phyloP scores from a whole-genome alignment of 441 rosid genomes.

The Pelargonium citronellum region DNA sequence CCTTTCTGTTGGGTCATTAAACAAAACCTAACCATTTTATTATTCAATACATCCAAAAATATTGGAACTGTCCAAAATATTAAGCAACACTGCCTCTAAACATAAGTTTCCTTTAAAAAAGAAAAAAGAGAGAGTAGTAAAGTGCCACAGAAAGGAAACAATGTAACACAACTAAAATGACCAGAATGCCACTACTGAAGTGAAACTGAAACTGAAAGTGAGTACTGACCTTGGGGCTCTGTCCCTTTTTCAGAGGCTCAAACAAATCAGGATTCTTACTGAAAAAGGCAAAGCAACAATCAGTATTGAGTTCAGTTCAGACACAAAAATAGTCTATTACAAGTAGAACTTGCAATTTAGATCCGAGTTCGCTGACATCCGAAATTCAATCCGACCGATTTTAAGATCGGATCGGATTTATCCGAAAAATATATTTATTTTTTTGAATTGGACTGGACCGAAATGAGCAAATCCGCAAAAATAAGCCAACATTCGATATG shows the following conservation, averaged over 20 bases:
- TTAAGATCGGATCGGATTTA: no score
- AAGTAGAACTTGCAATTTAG: no score
- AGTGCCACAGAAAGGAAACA: no score
- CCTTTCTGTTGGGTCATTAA: not conserved
- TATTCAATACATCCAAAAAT: not conserved
- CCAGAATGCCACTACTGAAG: not conserved
- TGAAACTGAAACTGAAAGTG: not conserved
- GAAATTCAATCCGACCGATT: no score
- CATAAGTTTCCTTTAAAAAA: not conserved
- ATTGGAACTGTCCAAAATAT: not conserved
- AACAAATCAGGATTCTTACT: slow-evolving; percentile 65
- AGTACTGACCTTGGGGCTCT: slow-evolving; percentile 68
- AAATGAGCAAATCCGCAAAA: no score
- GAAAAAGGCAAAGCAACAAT: not conserved
- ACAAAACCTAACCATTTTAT: not conserved
- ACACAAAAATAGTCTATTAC: no score
- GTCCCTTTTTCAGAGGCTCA: slow-evolving; percentile 78
- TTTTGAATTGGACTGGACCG: no score
- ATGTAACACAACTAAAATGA: not conserved
- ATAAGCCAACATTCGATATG: no score
- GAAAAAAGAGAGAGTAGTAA: not conserved
- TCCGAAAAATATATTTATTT: no score
- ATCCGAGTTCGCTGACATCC: no score
- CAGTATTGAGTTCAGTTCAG: no score
- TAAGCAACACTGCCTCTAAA: not conserved